Conservation (phyloP, 768 basidiomycete genomes). For the Mycena latifolia region DNA sequence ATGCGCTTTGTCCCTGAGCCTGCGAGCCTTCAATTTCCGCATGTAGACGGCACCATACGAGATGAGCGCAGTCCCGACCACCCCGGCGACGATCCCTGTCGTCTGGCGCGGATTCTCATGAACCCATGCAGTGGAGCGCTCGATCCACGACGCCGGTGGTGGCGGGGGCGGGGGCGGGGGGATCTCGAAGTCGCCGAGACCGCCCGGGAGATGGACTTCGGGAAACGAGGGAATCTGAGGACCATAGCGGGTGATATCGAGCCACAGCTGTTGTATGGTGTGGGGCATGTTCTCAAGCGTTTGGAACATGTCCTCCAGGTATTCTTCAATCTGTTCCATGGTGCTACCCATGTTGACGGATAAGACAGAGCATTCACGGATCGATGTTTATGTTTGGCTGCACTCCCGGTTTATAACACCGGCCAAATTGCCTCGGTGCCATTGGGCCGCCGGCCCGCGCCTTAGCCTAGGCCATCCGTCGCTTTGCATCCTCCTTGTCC, state of each 20-base stretch:
- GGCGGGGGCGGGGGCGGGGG: conserved; percentile 76
- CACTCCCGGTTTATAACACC: no score
- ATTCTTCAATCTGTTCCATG: conserved; percentile 79
- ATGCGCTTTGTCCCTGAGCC: conserved; percentile 58
- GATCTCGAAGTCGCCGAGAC: conserved; percentile 78
- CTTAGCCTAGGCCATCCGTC: no score
- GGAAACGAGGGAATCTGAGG: conserved; percentile 67
- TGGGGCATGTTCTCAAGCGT: conserved; percentile 73
- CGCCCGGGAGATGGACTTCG: conserved; percentile 65
- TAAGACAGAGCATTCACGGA: neutral
- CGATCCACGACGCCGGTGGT: conserved; percentile 59
- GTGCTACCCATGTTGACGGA: conserved; percentile 44
- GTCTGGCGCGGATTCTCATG: conserved; percentile 72
- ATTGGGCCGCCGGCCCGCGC: no score
- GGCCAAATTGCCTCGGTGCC: no score
- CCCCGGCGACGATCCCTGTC: conserved; percentile 64
- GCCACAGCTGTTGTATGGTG: conserved; percentile 74
- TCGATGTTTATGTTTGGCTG: no score
- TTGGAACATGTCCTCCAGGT: conserved; percentile 55
- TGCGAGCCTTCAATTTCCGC: conserved; percentile 51
- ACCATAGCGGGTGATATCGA: conserved; percentile 86
- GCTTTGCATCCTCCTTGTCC: no score
- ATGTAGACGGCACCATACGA: conserved; percentile 59
- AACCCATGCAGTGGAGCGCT: conserved; percentile 64
- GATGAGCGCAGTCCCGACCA: conserved; percentile 69